Conservation (phyloP, 176 grass and related monocot genomes). For the Oryza coarctata region DNA sequence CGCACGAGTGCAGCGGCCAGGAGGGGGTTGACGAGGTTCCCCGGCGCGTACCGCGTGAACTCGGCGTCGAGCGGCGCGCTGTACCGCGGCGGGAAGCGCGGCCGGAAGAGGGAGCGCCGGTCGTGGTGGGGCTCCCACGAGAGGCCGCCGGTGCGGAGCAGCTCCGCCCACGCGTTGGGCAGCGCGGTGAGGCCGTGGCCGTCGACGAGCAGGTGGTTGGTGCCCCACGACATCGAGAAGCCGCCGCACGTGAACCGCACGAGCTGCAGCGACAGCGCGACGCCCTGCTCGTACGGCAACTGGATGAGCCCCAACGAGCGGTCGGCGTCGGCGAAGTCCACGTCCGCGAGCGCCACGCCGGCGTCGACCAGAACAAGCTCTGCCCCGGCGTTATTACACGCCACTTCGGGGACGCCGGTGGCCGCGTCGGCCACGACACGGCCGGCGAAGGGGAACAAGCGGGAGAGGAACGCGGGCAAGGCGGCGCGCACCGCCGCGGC, state of each 20-base stretch:
- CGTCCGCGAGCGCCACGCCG: constrained; percentile 15
- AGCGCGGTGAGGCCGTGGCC: constrained; percentile 57
- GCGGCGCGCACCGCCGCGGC: constrained; percentile 4
- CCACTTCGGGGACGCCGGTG: constrained; percentile 38
- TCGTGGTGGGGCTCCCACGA: constrained; percentile 57
- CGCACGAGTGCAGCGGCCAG: constrained; percentile 38
- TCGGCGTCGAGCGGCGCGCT: constrained; percentile 38
- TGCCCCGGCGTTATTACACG: constrained; percentile 58
- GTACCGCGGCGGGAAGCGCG: constrained; percentile 37
- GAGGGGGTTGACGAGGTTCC: constrained; percentile 41
- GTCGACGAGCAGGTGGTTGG: constrained; percentile 62
- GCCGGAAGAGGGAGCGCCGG: constrained; percentile 46
- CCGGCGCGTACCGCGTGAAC: constrained; percentile 48
- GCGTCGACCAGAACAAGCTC: constrained; percentile 61
- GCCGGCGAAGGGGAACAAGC: constrained; percentile 53
- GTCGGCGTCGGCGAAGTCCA: constrained; percentile 57
- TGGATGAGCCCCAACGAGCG: constrained; percentile 35
- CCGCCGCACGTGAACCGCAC: constrained; percentile 67
- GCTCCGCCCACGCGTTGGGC: constrained; percentile 54
- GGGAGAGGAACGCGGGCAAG: constrained; percentile 45
- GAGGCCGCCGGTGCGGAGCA: constrained; percentile 26
- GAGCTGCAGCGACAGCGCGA: constrained; percentile 76
- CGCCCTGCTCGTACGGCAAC: constrained; percentile 39
- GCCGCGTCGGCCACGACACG: constrained; percentile 10
- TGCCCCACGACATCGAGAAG: constrained; percentile 63